Conservation (phyloP, 495 filamentous ascomycete species). For the Tirmania nivea region DNA sequence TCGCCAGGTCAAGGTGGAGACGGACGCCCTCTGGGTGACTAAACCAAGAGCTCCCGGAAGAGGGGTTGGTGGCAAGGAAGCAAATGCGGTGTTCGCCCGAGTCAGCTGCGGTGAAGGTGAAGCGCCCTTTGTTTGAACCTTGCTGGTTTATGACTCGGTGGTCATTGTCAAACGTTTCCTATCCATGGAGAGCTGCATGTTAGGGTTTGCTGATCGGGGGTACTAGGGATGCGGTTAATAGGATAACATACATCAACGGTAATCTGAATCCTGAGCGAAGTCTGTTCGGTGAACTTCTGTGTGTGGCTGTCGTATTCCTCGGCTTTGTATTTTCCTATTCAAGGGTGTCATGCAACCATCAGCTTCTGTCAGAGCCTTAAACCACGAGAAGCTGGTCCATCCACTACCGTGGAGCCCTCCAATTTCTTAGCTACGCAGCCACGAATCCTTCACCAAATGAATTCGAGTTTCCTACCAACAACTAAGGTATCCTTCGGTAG, state of each 20-base stretch:
- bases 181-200: background rate
- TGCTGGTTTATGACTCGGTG: conserved; percentile 82
- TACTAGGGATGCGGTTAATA: background rate
- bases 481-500: conserved; percentile 94
- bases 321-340: conserved; percentile 56
- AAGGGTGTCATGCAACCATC: background rate
- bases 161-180: conserved; percentile 94
- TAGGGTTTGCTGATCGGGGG: background rate
- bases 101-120: conserved; percentile 91
- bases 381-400: background rate
- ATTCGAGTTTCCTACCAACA: conserved; percentile 36
- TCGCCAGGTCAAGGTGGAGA: conserved; percentile 73
- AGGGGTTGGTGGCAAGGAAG: conserved; percentile 56
- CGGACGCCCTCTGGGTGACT: conserved; percentile 51
- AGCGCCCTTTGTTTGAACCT: conserved; percentile 52
- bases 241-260: conserved; percentile 46
- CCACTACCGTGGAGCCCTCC: no score
- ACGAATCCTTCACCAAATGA: background rate
- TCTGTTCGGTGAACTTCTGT: conserved; percentile 43
- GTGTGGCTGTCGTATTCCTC: conserved; percentile 51
- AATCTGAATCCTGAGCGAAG: conserved; percentile 60
- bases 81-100: conserved; percentile 86
- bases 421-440: background rate
- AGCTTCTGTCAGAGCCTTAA: background rate
- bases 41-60: conserved; percentile 44